A percentile compares a stretch with the other conserved stretches of the same genome.
Conservation (phyloP, 2,329 filamentous ascomycete genomes). For the Aschersonia sp. region DNA sequence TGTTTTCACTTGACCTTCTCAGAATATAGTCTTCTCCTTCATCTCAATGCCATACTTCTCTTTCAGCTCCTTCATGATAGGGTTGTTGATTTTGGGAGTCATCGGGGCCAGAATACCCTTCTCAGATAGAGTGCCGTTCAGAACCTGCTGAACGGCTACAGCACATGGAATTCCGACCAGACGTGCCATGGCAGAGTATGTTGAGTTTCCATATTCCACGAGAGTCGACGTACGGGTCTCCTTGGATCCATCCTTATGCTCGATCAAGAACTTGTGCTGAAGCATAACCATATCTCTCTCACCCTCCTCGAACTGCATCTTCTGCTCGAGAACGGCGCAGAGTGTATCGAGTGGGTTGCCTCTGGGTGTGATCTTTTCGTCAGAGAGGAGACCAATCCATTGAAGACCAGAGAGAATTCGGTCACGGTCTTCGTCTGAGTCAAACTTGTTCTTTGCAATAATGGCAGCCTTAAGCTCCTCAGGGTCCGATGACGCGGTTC, state of each 20-base stretch:
- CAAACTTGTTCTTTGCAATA: conserved; percentile 60
- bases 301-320: conserved; percentile 73
- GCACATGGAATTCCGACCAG: conserved; percentile 53
- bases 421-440: conserved; percentile 49
- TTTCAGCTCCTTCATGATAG: conserved; percentile 64
- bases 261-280: conserved; percentile 73
- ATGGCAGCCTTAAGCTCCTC: conserved; percentile 61
- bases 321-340: conserved; percentile 75
- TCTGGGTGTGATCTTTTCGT: conserved; percentile 42
- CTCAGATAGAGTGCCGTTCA: conserved; percentile 58
- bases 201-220: conserved; percentile 61
- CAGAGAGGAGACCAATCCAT: conserved; percentile 51
- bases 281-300: conserved; percentile 77
- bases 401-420: conserved; percentile 57
- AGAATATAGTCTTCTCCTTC: conserved; percentile 49
- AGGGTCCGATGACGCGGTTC: conserved; percentile 49
- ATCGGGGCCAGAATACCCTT: conserved; percentile 68
- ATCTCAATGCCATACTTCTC: conserved; percentile 62
- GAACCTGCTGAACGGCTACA: conserved; percentile 59
- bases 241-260: conserved; percentile 57
- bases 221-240: conserved; percentile 73
- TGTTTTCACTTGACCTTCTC: conserved; percentile 2
- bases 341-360: conserved; percentile 83
- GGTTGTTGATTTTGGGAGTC: conserved; percentile 53
- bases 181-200: conserved; percentile 75